These are phyloP conservation scores for Pseudofabraea citricarpa DNA, from an alignment of 2,329 filamentous ascomycete genomes.

Conservation along the genomic window DNA sequence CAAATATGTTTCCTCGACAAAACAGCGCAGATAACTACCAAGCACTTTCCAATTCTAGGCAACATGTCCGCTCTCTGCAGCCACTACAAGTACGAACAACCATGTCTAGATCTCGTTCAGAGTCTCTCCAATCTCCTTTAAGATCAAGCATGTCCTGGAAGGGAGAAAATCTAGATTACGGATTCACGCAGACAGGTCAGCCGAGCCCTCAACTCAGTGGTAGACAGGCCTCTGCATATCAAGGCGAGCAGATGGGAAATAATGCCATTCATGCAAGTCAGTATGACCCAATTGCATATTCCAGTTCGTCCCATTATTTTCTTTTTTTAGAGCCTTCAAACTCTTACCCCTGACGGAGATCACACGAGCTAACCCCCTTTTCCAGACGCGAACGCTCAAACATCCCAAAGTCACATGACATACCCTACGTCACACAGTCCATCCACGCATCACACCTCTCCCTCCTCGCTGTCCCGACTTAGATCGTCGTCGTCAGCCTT, in stretches of 20 bases:
- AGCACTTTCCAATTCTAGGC: conserved; percentile 37
- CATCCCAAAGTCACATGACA: conserved; percentile 43
- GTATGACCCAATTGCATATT: conserved; percentile 48
- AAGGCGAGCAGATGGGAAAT: conserved; percentile 40
- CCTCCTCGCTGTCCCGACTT: conserved; percentile 38
- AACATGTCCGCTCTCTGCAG: conserved; percentile 47
- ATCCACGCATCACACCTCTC: conserved; percentile 32
- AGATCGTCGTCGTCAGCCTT: conserved; percentile 45
- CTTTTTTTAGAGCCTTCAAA: conserved; percentile 10
- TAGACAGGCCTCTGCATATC: conserved; percentile 46
- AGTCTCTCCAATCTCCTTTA: conserved; percentile 54
- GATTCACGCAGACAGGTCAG: conserved; percentile 40
- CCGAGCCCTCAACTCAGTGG: conserved; percentile 41
- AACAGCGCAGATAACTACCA: conserved; percentile 42
- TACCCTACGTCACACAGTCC: conserved; percentile 39
- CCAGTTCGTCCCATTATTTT: conserved; percentile 33
- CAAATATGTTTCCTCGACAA: conserved; percentile 49
- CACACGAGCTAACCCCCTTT: conserved; percentile 15
- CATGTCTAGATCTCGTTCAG: conserved; percentile 50
- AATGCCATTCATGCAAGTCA: conserved; percentile 37
- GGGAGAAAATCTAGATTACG: conserved; percentile 53
- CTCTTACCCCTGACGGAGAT: conserved; percentile 16
- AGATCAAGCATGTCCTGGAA: conserved; percentile 61
- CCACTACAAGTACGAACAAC: conserved; percentile 55
- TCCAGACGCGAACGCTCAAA: conserved; percentile 40